These are phyloP conservation scores for Fraxinus sp. DNA, from an alignment of 305 asterid species.

Conservation along the genomic window DNA sequence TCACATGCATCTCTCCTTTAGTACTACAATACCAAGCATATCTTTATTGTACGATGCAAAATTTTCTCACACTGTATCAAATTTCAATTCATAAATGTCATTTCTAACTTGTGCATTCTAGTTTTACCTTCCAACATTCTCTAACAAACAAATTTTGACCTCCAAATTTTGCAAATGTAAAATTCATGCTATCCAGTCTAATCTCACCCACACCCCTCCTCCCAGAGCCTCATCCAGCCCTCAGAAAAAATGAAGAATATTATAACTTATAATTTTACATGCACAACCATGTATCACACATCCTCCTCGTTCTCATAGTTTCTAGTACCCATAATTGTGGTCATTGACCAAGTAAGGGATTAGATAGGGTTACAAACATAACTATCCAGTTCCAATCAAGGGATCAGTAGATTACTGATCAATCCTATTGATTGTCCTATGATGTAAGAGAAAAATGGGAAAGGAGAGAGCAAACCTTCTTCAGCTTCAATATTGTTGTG, in stretches of 20 bases:
- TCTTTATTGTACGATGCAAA: not conserved
- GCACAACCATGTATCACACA: not conserved
- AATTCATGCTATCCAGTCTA: not conserved
- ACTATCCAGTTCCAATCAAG: not conserved
- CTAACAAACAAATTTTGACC: not conserved
- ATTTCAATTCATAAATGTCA: not conserved
- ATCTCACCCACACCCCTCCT: not conserved
- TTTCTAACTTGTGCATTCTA: not conserved
- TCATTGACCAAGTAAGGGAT: not conserved
- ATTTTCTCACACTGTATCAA: not conserved
- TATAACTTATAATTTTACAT: not conserved
- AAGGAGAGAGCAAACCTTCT: conserved; percentile 63
- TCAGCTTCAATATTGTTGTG: conserved; percentile 75
- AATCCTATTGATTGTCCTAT: not conserved
- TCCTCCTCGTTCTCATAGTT: not conserved
- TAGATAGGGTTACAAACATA: not conserved
- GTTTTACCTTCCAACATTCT: not conserved
- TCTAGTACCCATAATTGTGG: not conserved
- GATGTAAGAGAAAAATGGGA: conserved; percentile 1
- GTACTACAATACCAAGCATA: not conserved
- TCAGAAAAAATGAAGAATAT: not conserved
- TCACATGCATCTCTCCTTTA: not conserved
- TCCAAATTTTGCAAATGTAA: not conserved
- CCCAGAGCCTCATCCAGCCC: not conserved
- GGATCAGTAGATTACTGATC: not conserved